phyloP scores from a whole-genome alignment of 2,329 filamentous ascomycete genomes.

The Dactylellina parvicollis region DNA sequence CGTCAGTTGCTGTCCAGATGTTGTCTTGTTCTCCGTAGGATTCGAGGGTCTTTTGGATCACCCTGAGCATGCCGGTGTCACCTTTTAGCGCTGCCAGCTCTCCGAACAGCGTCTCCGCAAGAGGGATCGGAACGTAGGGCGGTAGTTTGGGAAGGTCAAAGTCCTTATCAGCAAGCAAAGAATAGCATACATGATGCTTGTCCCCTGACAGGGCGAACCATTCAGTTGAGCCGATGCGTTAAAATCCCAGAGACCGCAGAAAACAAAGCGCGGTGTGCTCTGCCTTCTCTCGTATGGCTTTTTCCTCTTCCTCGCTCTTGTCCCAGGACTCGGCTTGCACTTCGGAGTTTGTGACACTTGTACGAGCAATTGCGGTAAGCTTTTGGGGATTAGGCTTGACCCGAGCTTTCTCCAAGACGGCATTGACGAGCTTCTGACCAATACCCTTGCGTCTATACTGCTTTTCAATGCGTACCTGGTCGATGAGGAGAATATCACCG shows the following conservation, averaged over 20 bases:
- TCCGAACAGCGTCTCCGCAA: conserved; percentile 18
- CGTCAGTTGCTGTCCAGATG: conserved; percentile 53
- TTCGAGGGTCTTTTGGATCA: conserved; percentile 24
- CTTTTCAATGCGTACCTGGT: conserved; percentile 57
- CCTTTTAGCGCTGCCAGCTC: background rate
- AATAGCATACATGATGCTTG: conserved; percentile 56
- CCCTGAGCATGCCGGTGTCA: conserved; percentile 15
- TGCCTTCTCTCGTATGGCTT: conserved; percentile 48
- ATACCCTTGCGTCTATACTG: conserved; percentile 58
- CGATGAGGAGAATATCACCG: conserved; percentile 59
- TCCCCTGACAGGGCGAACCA: conserved; percentile 25
- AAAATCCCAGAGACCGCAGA: conserved; percentile 59
- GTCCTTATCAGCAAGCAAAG: conserved; percentile 55
- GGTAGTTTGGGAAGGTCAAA: conserved; percentile 52
- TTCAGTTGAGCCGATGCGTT: conserved; percentile 58
- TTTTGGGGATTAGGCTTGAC: conserved; percentile 22
- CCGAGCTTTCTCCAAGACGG: conserved; percentile 58
- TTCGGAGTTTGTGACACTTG: conserved; percentile 57
- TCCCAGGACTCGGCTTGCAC: conserved; percentile 55
- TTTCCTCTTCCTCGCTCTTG: conserved; percentile 54
- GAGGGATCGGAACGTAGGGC: background rate
- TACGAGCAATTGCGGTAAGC: conserved; percentile 41
- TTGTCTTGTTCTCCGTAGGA: conserved; percentile 39
- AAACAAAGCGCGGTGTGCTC: conserved; percentile 56
- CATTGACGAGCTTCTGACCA: conserved; percentile 59